Percentiles rank a stretch among this genome's conserved stretches.
Conservation (phyloP, 441 rosid species). For the Isatis lusitanica region DNA sequence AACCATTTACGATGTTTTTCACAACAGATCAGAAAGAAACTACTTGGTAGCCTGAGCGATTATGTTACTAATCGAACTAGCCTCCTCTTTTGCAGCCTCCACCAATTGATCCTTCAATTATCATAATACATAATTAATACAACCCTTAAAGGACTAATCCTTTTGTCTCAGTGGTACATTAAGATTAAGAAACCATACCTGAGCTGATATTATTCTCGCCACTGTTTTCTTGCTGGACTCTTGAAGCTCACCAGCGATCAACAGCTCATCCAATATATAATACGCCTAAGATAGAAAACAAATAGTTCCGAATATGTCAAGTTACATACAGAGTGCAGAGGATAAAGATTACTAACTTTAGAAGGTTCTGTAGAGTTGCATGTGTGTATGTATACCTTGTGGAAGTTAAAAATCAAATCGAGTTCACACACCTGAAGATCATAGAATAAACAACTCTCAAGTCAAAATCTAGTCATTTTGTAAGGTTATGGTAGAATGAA, state of each 20-base stretch:
- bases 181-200: conserved; percentile 46
- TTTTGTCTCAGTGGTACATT: not conserved
- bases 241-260: conserved; percentile 98
- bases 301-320: not conserved
- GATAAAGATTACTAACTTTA: not conserved
- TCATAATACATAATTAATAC: not conserved
- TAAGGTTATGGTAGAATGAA: not conserved
- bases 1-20: conserved; percentile 21
- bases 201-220: conserved; percentile 81
- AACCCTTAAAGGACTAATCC: not conserved
- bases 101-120: conserved; percentile 57
- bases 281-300: conserved; percentile 27
- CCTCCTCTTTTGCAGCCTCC: conserved; percentile 65
- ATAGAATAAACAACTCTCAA: not conserved
- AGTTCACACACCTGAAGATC: conserved; percentile 40
- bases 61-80: conserved; percentile 47
- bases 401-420: conserved; percentile 40
- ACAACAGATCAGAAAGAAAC: not conserved
- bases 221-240: conserved; percentile 97
- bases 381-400: conserved; percentile 32
- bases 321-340: not conserved
- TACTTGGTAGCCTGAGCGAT: conserved; percentile 64
- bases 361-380: not conserved
- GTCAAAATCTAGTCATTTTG: not conserved
- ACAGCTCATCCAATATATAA: conserved; percentile 40